These are phyloP conservation scores for Talaromyces wortmannii DNA, from an alignment of 495 filamentous ascomycete species.

Conservation along the genomic window DNA sequence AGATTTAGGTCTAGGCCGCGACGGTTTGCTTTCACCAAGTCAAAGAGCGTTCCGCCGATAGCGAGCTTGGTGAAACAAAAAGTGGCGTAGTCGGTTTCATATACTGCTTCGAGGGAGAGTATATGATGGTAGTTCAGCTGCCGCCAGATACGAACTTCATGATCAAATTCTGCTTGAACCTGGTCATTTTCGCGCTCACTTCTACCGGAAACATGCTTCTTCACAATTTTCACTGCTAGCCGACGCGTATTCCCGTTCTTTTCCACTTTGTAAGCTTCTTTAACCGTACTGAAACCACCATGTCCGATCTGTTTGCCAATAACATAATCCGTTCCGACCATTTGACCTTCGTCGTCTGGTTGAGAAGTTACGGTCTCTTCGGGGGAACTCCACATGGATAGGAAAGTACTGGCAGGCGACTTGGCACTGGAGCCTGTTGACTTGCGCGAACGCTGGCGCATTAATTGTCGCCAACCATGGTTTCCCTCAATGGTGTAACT, in stretches of 20 bases:
- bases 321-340: constrained; percentile 65
- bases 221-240: constrained; percentile 67
- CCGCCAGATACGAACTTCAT: constrained; percentile 66
- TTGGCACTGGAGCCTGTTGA: constrained; percentile 42
- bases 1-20: constrained; percentile 44
- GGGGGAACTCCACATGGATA: constrained; percentile 47
- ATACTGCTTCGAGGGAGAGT: constrained; percentile 58
- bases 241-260: constrained; percentile 42
- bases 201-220: constrained; percentile 49
- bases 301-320: constrained; percentile 64
- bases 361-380: constrained; percentile 32
- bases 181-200: constrained; percentile 60
- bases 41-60: constrained; percentile 64
- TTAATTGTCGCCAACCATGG: constrained; percentile 26
- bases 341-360: constrained; percentile 68
- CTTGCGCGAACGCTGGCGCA: constrained; percentile 33
- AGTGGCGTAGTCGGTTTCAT: constrained; percentile 64
- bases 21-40: constrained; percentile 55
- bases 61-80: constrained; percentile 68
- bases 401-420: constrained; percentile 50
- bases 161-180: constrained; percentile 66
- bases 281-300: constrained; percentile 66
- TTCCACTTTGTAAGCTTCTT: constrained; percentile 64
- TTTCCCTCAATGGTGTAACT: constrained; percentile 34
- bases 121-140: constrained; percentile 62